A percentile compares a stretch with the other conserved stretches of the same genome.
phyloP scores from a whole-genome alignment of 164 flowering plant genomes.

The Chimonanthus praecox region DNA sequence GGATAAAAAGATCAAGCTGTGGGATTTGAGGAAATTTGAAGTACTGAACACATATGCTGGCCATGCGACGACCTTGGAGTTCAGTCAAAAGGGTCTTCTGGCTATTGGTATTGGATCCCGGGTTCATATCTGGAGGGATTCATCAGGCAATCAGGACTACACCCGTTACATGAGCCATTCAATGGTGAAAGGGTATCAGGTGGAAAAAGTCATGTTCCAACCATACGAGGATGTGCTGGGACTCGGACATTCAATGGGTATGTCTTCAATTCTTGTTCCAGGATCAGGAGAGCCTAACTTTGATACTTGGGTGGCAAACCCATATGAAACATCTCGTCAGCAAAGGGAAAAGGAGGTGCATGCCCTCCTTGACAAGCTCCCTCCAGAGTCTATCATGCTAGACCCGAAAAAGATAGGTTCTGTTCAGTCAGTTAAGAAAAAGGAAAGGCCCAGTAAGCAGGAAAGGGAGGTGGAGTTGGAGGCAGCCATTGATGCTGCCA shows the following conservation, averaged over 20 bases:
- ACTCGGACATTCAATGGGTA: constrained; percentile 88
- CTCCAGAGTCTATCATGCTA: constrained; percentile 86
- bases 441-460: constrained; percentile 46
- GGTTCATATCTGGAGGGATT: constrained; percentile 52
- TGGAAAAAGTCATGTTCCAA: constrained; percentile 48
- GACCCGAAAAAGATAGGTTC: constrained; percentile 78
- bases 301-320: constrained; percentile 90
- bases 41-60: constrained; percentile 54
- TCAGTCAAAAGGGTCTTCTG: constrained; percentile 91
- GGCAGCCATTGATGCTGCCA: constrained; percentile 58
- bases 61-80: constrained; percentile 62
- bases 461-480: constrained; percentile 73
- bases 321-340: constrained; percentile 78
- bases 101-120: constrained; percentile 63
- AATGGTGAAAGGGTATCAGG: constrained; percentile 84
- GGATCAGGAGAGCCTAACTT: constrained; percentile 97
- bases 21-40: constrained; percentile 91
- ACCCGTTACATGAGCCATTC: constrained; percentile 71
- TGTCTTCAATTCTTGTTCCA: constrained; percentile 76
- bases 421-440: constrained; percentile 42
- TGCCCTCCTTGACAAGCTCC: constrained; percentile 83
- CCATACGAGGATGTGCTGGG: constrained; percentile 92
- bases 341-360: constrained; percentile 79
- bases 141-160: constrained; percentile 45
- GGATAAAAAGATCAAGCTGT: constrained; percentile 77